phyloP scores from a whole-genome alignment of 2,329 filamentous ascomycete species.

The Ascochyta viciae-villosae region DNA sequence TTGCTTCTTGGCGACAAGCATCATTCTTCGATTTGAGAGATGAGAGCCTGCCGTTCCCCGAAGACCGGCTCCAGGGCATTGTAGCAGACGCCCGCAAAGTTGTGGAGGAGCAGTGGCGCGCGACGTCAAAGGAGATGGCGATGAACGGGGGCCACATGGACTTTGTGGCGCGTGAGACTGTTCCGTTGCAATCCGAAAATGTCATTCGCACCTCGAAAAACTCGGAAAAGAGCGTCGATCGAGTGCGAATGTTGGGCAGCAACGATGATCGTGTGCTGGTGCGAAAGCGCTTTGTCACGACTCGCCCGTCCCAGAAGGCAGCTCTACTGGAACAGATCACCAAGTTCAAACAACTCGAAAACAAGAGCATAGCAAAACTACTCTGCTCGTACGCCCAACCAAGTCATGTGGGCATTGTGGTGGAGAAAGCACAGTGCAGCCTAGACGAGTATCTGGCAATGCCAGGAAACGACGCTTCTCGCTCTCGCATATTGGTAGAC shows the following conservation, averaged over 20 bases:
- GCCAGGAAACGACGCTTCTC: constrained; percentile 37
- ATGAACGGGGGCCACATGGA: constrained; percentile 49
- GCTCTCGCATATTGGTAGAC: constrained; percentile 45
- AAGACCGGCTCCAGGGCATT: constrained; percentile 48
- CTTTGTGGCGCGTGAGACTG: constrained; percentile 45
- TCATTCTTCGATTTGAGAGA: constrained; percentile 49
- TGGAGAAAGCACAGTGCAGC: constrained; percentile 42
- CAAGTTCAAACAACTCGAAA: constrained; percentile 48
- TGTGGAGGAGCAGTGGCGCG: constrained; percentile 51
- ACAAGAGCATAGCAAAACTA: constrained; percentile 49
- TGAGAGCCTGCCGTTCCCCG: constrained; percentile 47
- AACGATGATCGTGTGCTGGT: constrained; percentile 45
- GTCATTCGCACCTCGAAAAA: constrained; percentile 41
- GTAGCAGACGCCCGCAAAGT: constrained; percentile 48
- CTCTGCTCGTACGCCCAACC: constrained; percentile 50
- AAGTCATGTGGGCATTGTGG: constrained; percentile 46
- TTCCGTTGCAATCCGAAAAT: constrained; percentile 45
- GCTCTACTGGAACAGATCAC: constrained; percentile 47
- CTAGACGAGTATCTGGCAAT: constrained; percentile 49
- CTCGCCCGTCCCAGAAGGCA: constrained; percentile 45
- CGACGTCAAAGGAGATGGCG: constrained; percentile 49
- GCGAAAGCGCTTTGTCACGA: constrained; percentile 47
- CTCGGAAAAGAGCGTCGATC: constrained; percentile 47
- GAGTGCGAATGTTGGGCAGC: constrained; percentile 44
- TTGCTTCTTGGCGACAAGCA: constrained; percentile 48